Conservation (phyloP, 306 rosid genomes). For the Cyamopsis tetragonoloba region DNA sequence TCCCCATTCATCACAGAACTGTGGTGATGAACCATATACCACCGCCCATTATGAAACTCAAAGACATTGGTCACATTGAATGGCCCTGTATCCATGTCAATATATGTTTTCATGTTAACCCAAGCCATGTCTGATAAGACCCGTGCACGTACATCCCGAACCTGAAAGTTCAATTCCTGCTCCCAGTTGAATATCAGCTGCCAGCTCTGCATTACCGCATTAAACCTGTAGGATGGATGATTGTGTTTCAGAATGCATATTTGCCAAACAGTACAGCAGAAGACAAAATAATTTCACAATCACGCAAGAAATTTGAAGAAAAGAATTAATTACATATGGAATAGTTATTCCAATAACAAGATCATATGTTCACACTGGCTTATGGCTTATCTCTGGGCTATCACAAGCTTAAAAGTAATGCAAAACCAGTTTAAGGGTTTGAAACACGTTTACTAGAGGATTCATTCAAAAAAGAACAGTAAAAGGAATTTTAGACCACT, state of each 20-base stretch:
- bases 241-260: neutral
- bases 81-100: slow-evolving; percentile 78
- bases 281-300: slow-evolving; percentile 10
- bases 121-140: slow-evolving; percentile 90
- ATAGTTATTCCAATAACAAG: neutral
- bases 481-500: neutral
- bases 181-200: slow-evolving; percentile 86
- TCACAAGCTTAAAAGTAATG: slow-evolving; percentile 15
- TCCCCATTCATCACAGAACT: slow-evolving; percentile 80
- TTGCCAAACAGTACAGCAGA: neutral
- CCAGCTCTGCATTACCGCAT: slow-evolving; percentile 83
- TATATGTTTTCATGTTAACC: slow-evolving; percentile 86
- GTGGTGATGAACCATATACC: slow-evolving; percentile 98
- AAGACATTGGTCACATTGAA: slow-evolving; percentile 75
- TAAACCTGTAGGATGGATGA: slow-evolving; percentile 52
- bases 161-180: slow-evolving; percentile 79
- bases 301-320: neutral
- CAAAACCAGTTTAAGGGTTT: neutral
- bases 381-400: neutral
- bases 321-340: neutral
- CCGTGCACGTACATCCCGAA: slow-evolving; percentile 83
- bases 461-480: slow-evolving; percentile 6
- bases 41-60: slow-evolving; percentile 74
- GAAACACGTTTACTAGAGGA: slow-evolving; percentile 7
- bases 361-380: slow-evolving; percentile 8